Conservation (phyloP, 768 basidiomycete genomes). For the Phylloporus rhodoxanthus region DNA sequence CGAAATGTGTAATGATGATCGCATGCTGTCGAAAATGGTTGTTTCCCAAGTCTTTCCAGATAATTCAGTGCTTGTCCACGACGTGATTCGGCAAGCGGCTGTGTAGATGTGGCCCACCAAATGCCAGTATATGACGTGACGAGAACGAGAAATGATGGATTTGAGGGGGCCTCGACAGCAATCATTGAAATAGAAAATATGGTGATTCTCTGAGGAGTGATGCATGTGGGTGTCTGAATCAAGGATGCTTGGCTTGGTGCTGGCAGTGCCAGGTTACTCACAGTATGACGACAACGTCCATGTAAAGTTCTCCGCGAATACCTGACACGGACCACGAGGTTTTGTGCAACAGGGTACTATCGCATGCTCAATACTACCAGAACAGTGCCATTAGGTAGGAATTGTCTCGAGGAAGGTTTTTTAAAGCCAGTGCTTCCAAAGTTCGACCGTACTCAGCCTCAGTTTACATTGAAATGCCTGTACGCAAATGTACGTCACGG, state of each 20-base stretch:
- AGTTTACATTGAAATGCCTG: too few relatives aligned
- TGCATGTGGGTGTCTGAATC: background rate
- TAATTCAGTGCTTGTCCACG: background rate
- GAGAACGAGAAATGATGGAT: background rate
- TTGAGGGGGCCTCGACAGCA: background rate
- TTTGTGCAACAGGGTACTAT: background rate
- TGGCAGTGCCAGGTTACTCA: background rate
- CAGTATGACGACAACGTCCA: background rate
- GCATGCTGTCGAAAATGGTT: background rate
- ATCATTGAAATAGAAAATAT: background rate
- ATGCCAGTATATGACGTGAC: background rate
- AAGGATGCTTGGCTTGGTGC: too few relatives aligned
- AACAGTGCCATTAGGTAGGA: background rate
- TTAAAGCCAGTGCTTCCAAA: too few relatives aligned
- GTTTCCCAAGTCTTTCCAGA: background rate
- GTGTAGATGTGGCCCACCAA: background rate
- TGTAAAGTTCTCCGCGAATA: background rate
- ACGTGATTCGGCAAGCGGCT: background rate
- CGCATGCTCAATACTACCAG: background rate
- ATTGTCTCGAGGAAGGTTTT: background rate
- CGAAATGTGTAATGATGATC: background rate
- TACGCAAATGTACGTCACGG: too few relatives aligned
- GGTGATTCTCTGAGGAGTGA: background rate
- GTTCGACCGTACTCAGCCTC: too few relatives aligned
- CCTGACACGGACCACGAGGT: background rate